Evolutionary conservation across 495 filamentous ascomycete species (phyloP).

Genomic region (Penicillium atrosanguineum): DNA sequence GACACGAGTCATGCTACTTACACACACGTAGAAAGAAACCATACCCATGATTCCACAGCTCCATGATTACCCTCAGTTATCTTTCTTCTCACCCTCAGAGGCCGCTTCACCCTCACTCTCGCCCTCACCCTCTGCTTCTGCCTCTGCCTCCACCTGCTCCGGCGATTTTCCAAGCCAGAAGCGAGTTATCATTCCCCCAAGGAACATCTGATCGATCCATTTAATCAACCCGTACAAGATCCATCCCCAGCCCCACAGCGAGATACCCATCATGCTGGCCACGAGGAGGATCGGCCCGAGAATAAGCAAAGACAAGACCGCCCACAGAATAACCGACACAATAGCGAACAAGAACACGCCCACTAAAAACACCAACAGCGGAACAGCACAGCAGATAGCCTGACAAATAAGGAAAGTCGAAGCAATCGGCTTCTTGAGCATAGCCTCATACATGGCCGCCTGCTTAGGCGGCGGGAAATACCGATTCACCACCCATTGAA

Average conservation of each 20-base stretch:
- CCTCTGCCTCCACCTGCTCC: conserved; percentile 4
- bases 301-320: conserved; percentile 34
- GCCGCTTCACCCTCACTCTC: background rate
- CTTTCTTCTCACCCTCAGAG: conserved; percentile 7
- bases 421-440: conserved; percentile 29
- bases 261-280: conserved; percentile 36
- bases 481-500: conserved; percentile 26
- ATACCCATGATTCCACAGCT: background rate
- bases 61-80: conserved; percentile 1
- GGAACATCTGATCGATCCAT: conserved; percentile 34
- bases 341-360: conserved; percentile 37
- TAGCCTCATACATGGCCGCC: conserved; percentile 30
- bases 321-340: conserved; percentile 34
- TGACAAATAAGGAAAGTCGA: conserved; percentile 38
- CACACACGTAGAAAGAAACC: background rate
- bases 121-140: background rate
- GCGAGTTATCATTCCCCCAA: conserved; percentile 32
- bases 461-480: conserved; percentile 31
- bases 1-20: background rate
- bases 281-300: conserved; percentile 38
- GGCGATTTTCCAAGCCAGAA: conserved; percentile 27
- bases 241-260: conserved; percentile 44
- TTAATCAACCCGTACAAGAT: conserved; percentile 36
- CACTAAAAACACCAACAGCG: conserved; percentile 34
- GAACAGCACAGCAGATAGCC: conserved; percentile 38